Percentiles rank a stretch among this genome's conserved stretches.
Evolutionary conservation across 768 basidiomycete species (phyloP).

Genomic region (Cubamyces sp.): DNA sequence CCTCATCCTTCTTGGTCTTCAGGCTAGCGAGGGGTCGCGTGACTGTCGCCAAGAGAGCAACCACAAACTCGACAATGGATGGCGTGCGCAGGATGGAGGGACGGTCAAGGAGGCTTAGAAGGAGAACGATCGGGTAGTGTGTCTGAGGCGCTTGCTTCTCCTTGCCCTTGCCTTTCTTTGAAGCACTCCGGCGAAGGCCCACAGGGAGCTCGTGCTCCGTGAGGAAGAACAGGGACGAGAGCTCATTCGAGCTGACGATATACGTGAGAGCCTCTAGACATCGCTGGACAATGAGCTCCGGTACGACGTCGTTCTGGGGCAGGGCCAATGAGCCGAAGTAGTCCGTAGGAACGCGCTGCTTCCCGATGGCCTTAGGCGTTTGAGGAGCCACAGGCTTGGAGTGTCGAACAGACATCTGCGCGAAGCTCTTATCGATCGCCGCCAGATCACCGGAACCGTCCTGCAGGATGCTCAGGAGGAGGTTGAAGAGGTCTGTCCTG

Average conservation of each 20-base stretch:
- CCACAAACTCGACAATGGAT: slow-evolving; percentile 91
- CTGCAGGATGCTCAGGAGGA: slow-evolving; percentile 91
- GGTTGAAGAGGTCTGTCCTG: slow-evolving; percentile 89
- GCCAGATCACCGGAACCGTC: slow-evolving; percentile 93
- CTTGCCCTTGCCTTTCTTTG: slow-evolving; percentile 94
- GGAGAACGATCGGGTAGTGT: slow-evolving; percentile 88
- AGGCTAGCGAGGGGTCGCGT: slow-evolving; percentile 75
- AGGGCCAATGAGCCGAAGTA: slow-evolving; percentile 52
- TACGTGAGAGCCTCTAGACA: slow-evolving; percentile 89
- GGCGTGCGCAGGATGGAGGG: slow-evolving; percentile 85
- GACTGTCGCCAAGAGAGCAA: slow-evolving; percentile 83
- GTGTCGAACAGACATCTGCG: slow-evolving; percentile 81
- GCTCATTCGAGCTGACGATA: slow-evolving; percentile 84
- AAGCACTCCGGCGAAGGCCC: slow-evolving; percentile 67
- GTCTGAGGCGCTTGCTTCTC: slow-evolving; percentile 82
- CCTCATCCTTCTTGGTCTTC: slow-evolving; percentile 47
- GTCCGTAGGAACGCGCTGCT: slow-evolving; percentile 67
- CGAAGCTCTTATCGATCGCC: slow-evolving; percentile 91
- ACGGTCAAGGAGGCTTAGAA: slow-evolving; percentile 87
- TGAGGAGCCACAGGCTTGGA: slow-evolving; percentile 50
- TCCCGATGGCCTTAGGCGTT: slow-evolving; percentile 57
- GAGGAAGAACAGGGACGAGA: slow-evolving; percentile 90
- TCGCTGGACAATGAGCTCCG: slow-evolving; percentile 91
- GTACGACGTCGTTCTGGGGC: slow-evolving; percentile 78
- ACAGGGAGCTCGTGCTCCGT: slow-evolving; percentile 90